These are phyloP conservation scores for Remersonia thermophila DNA, from an alignment of 2,329 filamentous ascomycete species.

Conservation along the genomic window DNA sequence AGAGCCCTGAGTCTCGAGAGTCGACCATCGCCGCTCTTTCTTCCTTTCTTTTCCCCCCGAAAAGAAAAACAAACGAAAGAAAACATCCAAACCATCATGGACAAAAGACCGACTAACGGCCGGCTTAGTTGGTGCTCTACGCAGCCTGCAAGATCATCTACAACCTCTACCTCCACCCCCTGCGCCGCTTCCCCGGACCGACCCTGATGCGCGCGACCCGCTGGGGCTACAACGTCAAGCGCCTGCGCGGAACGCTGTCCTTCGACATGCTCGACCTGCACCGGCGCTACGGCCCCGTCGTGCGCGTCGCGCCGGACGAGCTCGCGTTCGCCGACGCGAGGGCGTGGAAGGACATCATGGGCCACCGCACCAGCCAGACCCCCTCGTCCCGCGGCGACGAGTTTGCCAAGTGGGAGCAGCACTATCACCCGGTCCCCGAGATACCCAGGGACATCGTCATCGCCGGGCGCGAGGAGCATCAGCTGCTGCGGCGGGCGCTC, in stretches of 20 bases:
- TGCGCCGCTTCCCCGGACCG: conserved; percentile 22
- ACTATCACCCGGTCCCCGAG: conserved; percentile 18
- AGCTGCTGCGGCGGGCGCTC: conserved; percentile 23
- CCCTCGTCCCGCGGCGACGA: no score
- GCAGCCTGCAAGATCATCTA: conserved; percentile 14
- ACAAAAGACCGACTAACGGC: background rate
- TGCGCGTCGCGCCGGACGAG: conserved; percentile 35
- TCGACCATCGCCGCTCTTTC: no score
- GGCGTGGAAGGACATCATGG: conserved; percentile 28
- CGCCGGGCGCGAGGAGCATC: conserved; percentile 23
- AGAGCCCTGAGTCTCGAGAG: no score
- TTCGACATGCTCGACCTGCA: conserved; percentile 24
- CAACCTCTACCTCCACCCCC: conserved; percentile 25
- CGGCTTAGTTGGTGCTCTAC: conserved; percentile 8
- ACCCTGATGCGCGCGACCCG: conserved; percentile 16
- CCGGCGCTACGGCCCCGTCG: conserved; percentile 30
- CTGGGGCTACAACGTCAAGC: conserved; percentile 6
- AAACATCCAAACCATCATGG: no score
- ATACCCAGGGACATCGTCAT: conserved; percentile 22
- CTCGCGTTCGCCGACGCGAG: conserved; percentile 30
- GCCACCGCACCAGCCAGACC: no score
- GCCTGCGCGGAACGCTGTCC: conserved; percentile 17
- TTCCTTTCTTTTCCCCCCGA: no score
- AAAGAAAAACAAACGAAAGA: no score
- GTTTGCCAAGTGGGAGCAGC: conserved; percentile 20